Evolutionary conservation across 2,329 filamentous ascomycete genomes (phyloP), one percentile per base, ranked within the genome.

Genomic region (Aspergillus carbonarius): DNA sequence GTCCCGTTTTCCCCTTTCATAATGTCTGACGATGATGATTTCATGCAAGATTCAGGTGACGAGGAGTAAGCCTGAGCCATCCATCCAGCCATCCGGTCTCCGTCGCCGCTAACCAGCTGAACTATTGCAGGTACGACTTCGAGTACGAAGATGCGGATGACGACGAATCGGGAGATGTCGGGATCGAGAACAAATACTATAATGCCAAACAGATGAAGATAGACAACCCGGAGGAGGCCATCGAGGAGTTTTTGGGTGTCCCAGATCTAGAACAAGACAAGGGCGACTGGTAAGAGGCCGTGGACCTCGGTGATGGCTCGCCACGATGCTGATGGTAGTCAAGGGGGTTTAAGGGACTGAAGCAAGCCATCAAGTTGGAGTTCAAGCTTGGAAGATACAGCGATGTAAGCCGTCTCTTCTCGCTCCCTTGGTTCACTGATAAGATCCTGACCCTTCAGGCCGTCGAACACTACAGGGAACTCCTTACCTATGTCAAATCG

Each of bases 101-200:
- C 51, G 20, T 32, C 46, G 20, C 35, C 39, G n/a, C 56, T 15
- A 44, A 65, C 68, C 75, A 59, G 74, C 73, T 48, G 40, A 37
- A 27, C 56, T 37, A 32, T 40, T 15, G 35, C 58, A 91, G 89
- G 70, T 92, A 97, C 73, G 95, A 98, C 78, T 98, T 98, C 74
- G 93, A 98, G 72, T 98, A 97, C 77, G 93, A 97, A 74, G 95
- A 92, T 68, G 92, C 92, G 65, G 92, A 96, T 57, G 92, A 95
- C 50, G 91, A 96, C 44, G 89, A 96, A 58, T 87, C 85, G 32
- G 92, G 88, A 58, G 92, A 97, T 74, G 90, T 97, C 68, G 92
- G 93, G 66, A 96, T 98, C 74, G 95, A 99, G 76, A 99, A 99
- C 82, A 97, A 96, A 79, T 99, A 99, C 82, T 99, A 98, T 83